These are phyloP conservation scores for Dalbergia cochinchinensis DNA, from an alignment of 306 rosid genomes.

Conservation along the genomic window DNA sequence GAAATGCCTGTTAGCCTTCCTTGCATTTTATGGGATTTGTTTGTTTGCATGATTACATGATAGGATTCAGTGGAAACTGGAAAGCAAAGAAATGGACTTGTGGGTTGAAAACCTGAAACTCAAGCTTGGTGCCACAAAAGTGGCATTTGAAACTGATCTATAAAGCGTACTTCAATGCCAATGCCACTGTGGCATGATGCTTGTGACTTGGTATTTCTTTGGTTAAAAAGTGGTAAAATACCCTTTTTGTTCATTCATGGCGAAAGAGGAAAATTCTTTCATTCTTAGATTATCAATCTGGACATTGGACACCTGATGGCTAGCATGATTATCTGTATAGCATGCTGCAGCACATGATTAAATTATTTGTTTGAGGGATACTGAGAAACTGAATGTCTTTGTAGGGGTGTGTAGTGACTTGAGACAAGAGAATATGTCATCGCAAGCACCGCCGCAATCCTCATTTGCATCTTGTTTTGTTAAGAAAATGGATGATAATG, in stretches of 20 bases:
- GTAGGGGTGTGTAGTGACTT: constrained; percentile 56
- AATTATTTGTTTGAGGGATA: constrained; percentile 18
- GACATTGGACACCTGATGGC: constrained; percentile 33
- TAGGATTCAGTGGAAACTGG: not conserved
- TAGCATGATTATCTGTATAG: constrained; percentile 37
- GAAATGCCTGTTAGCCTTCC: not conserved
- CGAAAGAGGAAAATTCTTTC: not conserved
- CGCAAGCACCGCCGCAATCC: constrained; percentile 49
- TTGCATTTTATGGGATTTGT: constrained; percentile 25
- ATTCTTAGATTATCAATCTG: constrained; percentile 21
- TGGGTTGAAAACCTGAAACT: constrained; percentile 20
- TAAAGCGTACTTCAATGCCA: not conserved
- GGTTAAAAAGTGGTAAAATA: constrained; percentile 10
- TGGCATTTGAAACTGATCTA: not conserved
- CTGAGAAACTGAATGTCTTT: constrained; percentile 47
- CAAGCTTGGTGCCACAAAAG: constrained; percentile 1
- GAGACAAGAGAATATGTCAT: constrained; percentile 50
- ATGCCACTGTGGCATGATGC: constrained; percentile 17
- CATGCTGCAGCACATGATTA: not conserved
- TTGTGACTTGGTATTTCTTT: not conserved
- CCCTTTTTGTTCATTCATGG: constrained; percentile 32
- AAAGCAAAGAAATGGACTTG: not conserved
- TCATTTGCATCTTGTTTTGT: constrained; percentile 58
- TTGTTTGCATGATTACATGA: not conserved
- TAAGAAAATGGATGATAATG: constrained; percentile 63